phyloP scores from a whole-genome alignment of 1,284 basidiomycete genomes.

The Mycosarcoma mackinlayi region DNA sequence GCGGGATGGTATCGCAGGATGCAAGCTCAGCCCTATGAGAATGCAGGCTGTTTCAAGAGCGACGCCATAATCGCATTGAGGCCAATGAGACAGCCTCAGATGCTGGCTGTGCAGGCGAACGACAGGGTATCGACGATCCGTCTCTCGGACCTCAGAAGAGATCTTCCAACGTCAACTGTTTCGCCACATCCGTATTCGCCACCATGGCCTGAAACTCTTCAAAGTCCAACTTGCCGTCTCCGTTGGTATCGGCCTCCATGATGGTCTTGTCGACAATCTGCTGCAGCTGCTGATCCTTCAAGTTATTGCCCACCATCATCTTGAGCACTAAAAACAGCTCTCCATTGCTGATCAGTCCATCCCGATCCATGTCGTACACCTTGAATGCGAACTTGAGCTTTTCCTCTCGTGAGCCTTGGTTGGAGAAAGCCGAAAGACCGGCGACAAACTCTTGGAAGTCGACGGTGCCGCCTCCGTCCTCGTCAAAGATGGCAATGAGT shows the following conservation, averaged over 20 bases:
- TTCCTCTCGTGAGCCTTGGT: slow-evolving; percentile 93
- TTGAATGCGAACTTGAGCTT: slow-evolving; percentile 97
- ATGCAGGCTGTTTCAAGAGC: too few species aligned
- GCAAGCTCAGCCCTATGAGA: too few species aligned
- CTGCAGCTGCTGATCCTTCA: slow-evolving; percentile 99
- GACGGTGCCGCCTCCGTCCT: slow-evolving; percentile 96
- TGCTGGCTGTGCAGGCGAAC: too few species aligned
- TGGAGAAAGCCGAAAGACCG: slow-evolving; percentile 95
- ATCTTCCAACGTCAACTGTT: slow-evolving; percentile 96
- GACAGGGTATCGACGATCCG: slow-evolving; percentile 3
- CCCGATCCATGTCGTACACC: slow-evolving; percentile 98
- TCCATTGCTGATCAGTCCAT: slow-evolving; percentile 97
- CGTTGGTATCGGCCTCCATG: slow-evolving; percentile 98
- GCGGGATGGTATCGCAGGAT: too few species aligned
- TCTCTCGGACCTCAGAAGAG: slow-evolving; percentile 19
- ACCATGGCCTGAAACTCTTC: slow-evolving; percentile 98
- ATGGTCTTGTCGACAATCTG: slow-evolving; percentile 99
- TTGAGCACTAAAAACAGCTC: slow-evolving; percentile 97
- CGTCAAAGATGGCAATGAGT: slow-evolving; percentile 99
- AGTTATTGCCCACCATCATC: slow-evolving; percentile 99
- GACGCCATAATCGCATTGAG: too few species aligned
- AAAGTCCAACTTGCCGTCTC: slow-evolving; percentile 94
- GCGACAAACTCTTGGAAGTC: slow-evolving; percentile 99
- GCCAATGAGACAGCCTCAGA: too few species aligned
- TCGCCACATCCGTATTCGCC: slow-evolving; percentile 95